These are phyloP conservation scores for Tolypocladium sp. DNA, from an alignment of 2,329 filamentous ascomycete genomes.

Conservation along the genomic window DNA sequence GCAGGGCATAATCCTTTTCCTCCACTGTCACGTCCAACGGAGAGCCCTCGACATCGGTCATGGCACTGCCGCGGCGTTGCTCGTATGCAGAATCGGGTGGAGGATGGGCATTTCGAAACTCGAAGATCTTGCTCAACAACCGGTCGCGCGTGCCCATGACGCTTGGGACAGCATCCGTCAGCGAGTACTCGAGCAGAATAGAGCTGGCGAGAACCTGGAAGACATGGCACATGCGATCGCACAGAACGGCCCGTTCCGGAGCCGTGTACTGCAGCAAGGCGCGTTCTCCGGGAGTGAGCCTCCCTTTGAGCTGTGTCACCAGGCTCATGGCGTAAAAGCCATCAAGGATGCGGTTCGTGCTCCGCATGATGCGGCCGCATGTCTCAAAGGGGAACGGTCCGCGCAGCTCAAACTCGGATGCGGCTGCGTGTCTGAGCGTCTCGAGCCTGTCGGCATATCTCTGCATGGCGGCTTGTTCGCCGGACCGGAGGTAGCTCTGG, in stretches of 20 bases:
- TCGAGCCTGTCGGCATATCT: conserved; percentile 64
- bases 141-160: conserved; percentile 68
- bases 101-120: conserved; percentile 59
- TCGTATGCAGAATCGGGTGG: neutral
- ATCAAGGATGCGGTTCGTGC: conserved; percentile 73
- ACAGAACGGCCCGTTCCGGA: conserved; percentile 68
- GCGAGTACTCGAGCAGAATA: conserved; percentile 80
- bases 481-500: conserved; percentile 65
- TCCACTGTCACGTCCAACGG: conserved; percentile 28
- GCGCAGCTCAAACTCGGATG: conserved; percentile 71
- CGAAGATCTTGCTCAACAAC: conserved; percentile 73
- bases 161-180: conserved; percentile 74
- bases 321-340: conserved; percentile 90
- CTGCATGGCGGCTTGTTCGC: conserved; percentile 77
- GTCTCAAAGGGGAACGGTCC: conserved; percentile 68
- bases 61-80: neutral
- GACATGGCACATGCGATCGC: conserved; percentile 78
- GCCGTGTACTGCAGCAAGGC: conserved; percentile 67
- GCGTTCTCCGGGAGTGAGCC: conserved; percentile 65
- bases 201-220: conserved; percentile 73
- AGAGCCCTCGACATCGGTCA: neutral
- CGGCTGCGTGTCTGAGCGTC: conserved; percentile 57
- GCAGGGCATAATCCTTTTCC: conserved; percentile 71
- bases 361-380: conserved; percentile 61
- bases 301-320: conserved; percentile 68